These are phyloP conservation scores for Gossypium laxum DNA, from an alignment of 441 rosid species.

Conservation along the genomic window DNA sequence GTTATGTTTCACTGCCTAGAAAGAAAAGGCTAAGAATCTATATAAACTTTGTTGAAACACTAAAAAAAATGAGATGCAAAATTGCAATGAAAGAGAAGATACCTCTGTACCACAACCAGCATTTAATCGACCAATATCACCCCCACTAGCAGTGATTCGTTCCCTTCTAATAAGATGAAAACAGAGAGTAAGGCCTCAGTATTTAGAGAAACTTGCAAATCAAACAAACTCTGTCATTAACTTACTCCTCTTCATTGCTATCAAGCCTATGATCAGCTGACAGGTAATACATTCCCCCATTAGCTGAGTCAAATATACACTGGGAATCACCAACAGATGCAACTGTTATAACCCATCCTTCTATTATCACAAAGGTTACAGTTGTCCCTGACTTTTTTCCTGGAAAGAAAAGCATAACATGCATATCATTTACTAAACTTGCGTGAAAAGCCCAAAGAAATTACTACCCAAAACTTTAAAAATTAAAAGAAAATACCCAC, in stretches of 20 bases:
- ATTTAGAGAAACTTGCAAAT: slow-evolving; percentile 10
- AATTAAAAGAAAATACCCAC: background rate
- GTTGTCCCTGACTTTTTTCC: slow-evolving; percentile 90
- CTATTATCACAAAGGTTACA: slow-evolving; percentile 78
- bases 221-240: slow-evolving; percentile 14
- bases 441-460: background rate
- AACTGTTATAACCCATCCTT: slow-evolving; percentile 82
- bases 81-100: slow-evolving; percentile 16
- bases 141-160: slow-evolving; percentile 89
- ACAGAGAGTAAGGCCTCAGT: slow-evolving; percentile 14
- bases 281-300: slow-evolving; percentile 69
- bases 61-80: slow-evolving; percentile 3
- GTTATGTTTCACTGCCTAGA: slow-evolving; percentile 1
- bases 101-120: slow-evolving; percentile 98
- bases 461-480: background rate
- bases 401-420: slow-evolving; percentile 27
- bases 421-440: background rate
- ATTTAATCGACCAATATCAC: slow-evolving; percentile 92
- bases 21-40: background rate
- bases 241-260: slow-evolving; percentile 85
- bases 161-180: slow-evolving; percentile 48
- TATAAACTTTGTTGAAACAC: slow-evolving; percentile 7
- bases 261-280: slow-evolving; percentile 96
- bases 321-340: slow-evolving; percentile 99
- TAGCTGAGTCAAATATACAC: slow-evolving; percentile 90